Base-by-base conservation (phyloP, 2,329 filamentous ascomycete genomes). In the Pseudocercospora crystallina region DNA sequence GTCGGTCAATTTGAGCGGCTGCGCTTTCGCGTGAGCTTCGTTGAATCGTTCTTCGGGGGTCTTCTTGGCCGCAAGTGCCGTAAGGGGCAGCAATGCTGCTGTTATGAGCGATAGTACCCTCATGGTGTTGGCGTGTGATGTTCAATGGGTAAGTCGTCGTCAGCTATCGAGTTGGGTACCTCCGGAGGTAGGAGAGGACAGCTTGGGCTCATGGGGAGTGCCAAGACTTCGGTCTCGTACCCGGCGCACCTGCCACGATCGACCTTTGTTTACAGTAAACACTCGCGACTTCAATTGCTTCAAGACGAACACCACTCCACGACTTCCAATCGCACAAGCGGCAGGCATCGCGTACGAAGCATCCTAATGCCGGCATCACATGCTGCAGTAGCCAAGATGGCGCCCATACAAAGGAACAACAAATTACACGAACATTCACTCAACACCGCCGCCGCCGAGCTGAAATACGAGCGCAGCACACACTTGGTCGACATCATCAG, bases 1-100 rank as follows among this genome's bases (percentile, higher is more conserved):
- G 70, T 96, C 90, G 70, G 85, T 80, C 61, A 99, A 83, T 75
- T 89, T 89, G 67, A 96, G 65, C 5, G 90, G 86, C 51, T 85
- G 78, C 51, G 86, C 77, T 69, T 90, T 84, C 58, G 81, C 68
- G 67, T 86, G 83, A 74, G 84, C 92, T 52, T 82, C 79, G 57
- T 80, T 69, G 76, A 92, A 96, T 65, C 81, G 83, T 69, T 89
- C 82, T 55, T 67, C 73, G 12, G 54, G 32, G 0, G 64, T 38
- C 42, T 83, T 74, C 45, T 83, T 74, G 46, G 86, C 81, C 41
- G 81, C 83, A 35, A 85, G 69, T 49, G 78, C 77, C 51, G 80
- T 77, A 47, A 83, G 75, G 34, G 83, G 77, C 66, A 86, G 74
- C 51, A 82, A 74, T 8, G 61, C 61, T 36, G 84, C 80, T 59